Evolutionary conservation across 495 filamentous ascomycete genomes (phyloP), one percentile per base, ranked within the genome.

Genomic region (Cercophora newfieldiana): DNA sequence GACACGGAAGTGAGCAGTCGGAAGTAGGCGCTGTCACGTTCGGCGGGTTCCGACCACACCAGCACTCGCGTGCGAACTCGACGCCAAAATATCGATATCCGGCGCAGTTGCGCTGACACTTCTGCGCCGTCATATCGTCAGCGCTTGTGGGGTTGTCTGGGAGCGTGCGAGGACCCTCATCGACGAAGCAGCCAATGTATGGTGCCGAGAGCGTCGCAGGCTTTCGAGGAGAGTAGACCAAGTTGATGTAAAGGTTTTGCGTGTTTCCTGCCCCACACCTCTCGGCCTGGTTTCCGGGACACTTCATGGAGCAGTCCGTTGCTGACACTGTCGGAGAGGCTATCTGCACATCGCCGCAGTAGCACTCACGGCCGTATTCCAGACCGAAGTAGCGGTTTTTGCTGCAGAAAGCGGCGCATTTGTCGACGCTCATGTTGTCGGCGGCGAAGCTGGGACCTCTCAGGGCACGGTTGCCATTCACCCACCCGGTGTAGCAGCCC

Each of bases 401-500:
- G 7, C 51, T 49, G 60, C 65, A 67, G 44, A 63, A 63, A 8
- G 28, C 30, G 19, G 59, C 60, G 53, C 65, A 67, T 16, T 63
- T 56, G 62, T 82, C 78, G 10, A 85, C 71, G 1, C 84, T 87
- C 76, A 85, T 83, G 37, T 67, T 63, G 63, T 79, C 66, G 22
- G 76, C 69, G 16, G 71, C 68, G 18, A 70, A 77, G 0, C 70
- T 74, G 2, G 75, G 74, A 19, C 51, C 31, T 1, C 19, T 12
- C 30, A 90, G 82, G n/a, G 86, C 84, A 50, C 88, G 88, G 48
- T 31, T 26, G 6, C 24, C 50, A 19, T 8, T 19, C 2, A 24
- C 19, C 4, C 3, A 26, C 10, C 50, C 50, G 26, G 18, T 31
- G 55, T 58, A 21, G 55, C 55, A 30, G 55, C 55, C 25, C 18